A percentile compares a stretch with the other conserved stretches of the same genome.
phyloP scores from a whole-genome alignment of 371 early-diverging fungal species.

The Mortierella sp. region DNA sequence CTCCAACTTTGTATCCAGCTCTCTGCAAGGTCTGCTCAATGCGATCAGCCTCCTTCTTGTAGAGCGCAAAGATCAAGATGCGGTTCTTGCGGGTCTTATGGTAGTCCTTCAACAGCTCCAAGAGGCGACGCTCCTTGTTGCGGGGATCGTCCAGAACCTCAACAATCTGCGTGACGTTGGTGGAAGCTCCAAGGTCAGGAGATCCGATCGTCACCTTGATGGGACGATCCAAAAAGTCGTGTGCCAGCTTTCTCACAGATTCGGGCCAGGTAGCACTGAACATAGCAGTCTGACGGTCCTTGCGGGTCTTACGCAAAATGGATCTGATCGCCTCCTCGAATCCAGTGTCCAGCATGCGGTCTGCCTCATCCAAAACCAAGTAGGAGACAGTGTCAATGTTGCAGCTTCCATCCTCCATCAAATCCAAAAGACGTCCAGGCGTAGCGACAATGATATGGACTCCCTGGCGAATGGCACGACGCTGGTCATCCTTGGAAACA shows the following conservation, averaged over 20 bases:
- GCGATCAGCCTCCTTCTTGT: conserved; percentile 94
- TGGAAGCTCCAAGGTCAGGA: conserved; percentile 91
- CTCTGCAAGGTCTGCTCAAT: conserved; percentile 76
- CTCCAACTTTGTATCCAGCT: conserved; percentile 85
- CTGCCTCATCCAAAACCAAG: conserved; percentile 96
- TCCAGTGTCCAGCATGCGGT: conserved; percentile 94
- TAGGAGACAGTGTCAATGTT: conserved; percentile 79
- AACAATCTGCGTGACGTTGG: conserved; percentile 93
- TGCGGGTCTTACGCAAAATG: conserved; percentile 71
- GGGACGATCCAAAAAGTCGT: conserved; percentile 85
- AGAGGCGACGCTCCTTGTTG: conserved; percentile 84
- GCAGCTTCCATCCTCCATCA: conserved; percentile 81
- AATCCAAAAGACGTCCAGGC: conserved; percentile 95
- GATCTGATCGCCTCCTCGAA: conserved; percentile 92
- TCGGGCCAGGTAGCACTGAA: conserved; percentile 85
- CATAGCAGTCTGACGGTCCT: conserved; percentile 89
- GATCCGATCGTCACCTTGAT: conserved; percentile 95
- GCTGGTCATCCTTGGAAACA: conserved; percentile 78
- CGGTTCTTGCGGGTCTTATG: conserved; percentile 83
- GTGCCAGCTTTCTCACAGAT: conserved; percentile 87
- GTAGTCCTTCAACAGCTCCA: conserved; percentile 84
- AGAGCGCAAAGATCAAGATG: conserved; percentile 91
- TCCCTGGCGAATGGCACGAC: conserved; percentile 67
- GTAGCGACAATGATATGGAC: conserved; percentile 93
- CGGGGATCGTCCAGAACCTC: conserved; percentile 84